phyloP scores from a whole-genome alignment of 192 early-diverging fungal genomes.

The Podila clonocystis region DNA sequence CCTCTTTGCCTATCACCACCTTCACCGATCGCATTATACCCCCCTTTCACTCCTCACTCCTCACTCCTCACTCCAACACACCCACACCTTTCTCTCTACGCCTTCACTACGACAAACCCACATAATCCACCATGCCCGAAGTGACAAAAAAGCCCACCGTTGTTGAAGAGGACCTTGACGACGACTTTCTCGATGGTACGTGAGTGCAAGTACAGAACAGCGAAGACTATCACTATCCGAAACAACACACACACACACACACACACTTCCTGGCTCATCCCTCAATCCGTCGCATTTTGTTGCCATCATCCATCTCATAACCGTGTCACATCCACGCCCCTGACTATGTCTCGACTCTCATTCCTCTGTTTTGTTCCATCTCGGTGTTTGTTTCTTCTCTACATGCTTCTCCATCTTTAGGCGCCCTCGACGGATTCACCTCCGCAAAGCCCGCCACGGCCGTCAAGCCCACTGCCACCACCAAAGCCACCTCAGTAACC shows the following conservation, averaged over 20 bases:
- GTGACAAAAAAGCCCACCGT: conserved; percentile 47
- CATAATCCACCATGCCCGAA: conserved; percentile 42
- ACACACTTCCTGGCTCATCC: too few relatives aligned
- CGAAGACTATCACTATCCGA: too few relatives aligned
- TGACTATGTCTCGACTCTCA: neutral
- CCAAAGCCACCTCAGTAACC: conserved; percentile 21
- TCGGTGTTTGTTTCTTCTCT: neutral
- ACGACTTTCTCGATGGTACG: conserved; percentile 52
- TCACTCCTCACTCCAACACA: neutral
- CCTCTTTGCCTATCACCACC: neutral
- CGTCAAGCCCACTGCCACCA: neutral
- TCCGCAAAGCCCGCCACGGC: conserved; percentile 53
- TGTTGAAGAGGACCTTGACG: conserved; percentile 52
- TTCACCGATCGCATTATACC: neutral
- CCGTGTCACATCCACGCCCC: neutral
- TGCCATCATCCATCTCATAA: neutral
- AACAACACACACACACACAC: too few relatives aligned
- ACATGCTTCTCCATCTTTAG: conserved; percentile 39
- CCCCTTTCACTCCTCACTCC: too few relatives aligned
- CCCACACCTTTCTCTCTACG: neutral
- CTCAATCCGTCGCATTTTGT: neutral
- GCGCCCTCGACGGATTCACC: conserved; percentile 81
- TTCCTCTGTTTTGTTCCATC: neutral
- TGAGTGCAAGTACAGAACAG: too few relatives aligned
- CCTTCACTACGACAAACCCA: conserved; percentile 13